Percentiles rank a stretch among this genome's conserved stretches.
Conservation (phyloP, 2,329 filamentous ascomycete species). For the Albophoma yamanashiensis region DNA sequence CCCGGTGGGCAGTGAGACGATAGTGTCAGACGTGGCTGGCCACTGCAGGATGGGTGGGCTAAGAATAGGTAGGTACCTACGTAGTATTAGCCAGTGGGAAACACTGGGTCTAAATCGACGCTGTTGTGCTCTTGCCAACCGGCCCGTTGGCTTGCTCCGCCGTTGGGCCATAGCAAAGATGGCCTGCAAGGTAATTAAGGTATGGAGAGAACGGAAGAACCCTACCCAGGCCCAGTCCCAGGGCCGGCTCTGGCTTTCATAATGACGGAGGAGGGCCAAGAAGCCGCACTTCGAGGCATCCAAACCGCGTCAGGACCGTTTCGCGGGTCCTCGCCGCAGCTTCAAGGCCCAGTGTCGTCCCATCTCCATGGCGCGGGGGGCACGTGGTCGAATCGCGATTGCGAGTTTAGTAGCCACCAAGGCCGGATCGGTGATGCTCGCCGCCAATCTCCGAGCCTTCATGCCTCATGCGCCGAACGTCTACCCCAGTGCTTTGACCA, state of each 20-base stretch:
- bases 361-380: neutral
- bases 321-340: neutral
- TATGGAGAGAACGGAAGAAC: too few relatives aligned
- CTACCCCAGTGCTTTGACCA: neutral
- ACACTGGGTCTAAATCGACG: neutral
- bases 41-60: neutral
- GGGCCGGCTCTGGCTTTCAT: neutral
- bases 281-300: neutral
- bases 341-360: neutral
- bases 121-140: neutral
- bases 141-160: neutral
- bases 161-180: too few relatives aligned
- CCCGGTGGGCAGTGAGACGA: neutral
- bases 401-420: neutral
- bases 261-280: neutral
- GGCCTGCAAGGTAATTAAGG: too few relatives aligned
- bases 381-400: neutral
- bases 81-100: too few relatives aligned
- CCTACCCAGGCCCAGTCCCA: too few relatives aligned
- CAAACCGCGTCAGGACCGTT: neutral
- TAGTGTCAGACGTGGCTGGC: neutral
- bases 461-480: neutral
- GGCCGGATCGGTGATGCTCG: neutral
- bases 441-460: neutral
- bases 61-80: too few relatives aligned